Evolutionary conservation across 2,329 filamentous ascomycete genomes (phyloP).

Genomic region (Exophiala dermatitidis): DNA sequence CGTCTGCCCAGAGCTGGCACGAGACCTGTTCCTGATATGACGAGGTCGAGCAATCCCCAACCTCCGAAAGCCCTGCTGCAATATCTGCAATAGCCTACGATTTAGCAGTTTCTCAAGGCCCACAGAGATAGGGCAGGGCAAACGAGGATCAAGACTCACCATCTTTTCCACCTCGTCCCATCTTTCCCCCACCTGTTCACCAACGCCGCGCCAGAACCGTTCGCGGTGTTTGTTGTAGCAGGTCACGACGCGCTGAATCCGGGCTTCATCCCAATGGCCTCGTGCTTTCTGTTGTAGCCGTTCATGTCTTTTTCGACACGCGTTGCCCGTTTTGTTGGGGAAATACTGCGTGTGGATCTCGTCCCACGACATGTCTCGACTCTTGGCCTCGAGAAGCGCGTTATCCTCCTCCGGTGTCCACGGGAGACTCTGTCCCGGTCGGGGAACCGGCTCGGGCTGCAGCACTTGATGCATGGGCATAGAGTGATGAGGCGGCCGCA

Average conservation of each 20-base stretch:
- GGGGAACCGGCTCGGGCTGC: constrained; percentile 4
- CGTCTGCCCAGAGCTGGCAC: constrained; percentile 18
- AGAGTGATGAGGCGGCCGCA: not conserved
- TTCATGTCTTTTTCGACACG: constrained; percentile 84
- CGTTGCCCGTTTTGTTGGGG: constrained; percentile 67
- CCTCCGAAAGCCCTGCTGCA: constrained; percentile 69
- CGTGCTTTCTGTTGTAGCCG: constrained; percentile 66
- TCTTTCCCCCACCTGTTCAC: constrained; percentile 51
- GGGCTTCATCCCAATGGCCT: constrained; percentile 70
- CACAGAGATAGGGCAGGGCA: not conserved
- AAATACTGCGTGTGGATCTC: constrained; percentile 73
- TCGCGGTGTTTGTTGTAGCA: constrained; percentile 68
- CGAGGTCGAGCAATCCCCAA: constrained; percentile 11
- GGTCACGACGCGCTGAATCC: constrained; percentile 65
- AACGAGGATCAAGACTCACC: constrained; percentile 47
- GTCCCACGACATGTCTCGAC: constrained; percentile 73
- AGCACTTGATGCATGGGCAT: not conserved
- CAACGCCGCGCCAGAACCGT: constrained; percentile 73
- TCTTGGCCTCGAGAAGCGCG: constrained; percentile 62
- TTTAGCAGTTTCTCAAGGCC: not conserved
- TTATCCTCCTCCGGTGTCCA: constrained; percentile 72
- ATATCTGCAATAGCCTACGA: constrained; percentile 1
- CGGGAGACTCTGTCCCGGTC: constrained; percentile 44
- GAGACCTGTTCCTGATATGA: constrained; percentile 17
- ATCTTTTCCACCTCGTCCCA: constrained; percentile 70